These are phyloP conservation scores for Picea sitchensis DNA, from an alignment of 75 land plant species.

Conservation along the genomic window DNA sequence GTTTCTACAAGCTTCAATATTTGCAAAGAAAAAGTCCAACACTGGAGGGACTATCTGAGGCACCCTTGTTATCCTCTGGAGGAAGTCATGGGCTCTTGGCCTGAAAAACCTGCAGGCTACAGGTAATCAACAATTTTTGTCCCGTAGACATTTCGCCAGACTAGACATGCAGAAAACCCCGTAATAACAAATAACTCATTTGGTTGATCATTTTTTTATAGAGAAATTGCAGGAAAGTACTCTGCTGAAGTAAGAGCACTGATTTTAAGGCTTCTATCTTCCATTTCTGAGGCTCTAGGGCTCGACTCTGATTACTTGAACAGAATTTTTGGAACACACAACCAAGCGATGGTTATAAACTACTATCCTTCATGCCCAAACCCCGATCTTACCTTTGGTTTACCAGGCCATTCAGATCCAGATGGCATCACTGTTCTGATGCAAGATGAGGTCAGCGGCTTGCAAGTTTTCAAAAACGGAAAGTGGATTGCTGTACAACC, in stretches of 20 bases:
- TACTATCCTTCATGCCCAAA: conserved; percentile 39
- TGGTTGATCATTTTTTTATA: not conserved
- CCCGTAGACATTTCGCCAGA: not conserved
- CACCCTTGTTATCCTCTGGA: not conserved
- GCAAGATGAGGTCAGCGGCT: conserved; percentile 29
- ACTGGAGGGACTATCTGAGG: conserved; percentile 7
- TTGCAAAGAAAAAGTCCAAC: not conserved
- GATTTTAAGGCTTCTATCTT: conserved; percentile 26
- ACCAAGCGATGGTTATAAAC: conserved; percentile 13
- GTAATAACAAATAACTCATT: no score
- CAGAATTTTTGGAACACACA: conserved; percentile 36
- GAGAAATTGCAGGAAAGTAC: conserved; percentile 34
- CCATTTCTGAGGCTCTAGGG: conserved; percentile 58
- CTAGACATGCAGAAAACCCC: not conserved
- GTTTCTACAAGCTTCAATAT: not conserved
- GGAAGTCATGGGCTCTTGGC: not conserved
- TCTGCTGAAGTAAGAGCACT: conserved; percentile 24
- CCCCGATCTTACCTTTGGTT: conserved; percentile 24
- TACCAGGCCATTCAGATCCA: conserved; percentile 20
- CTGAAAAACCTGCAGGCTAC: not conserved
- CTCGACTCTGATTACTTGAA: conserved; percentile 26
- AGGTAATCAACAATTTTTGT: not conserved
- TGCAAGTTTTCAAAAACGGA: conserved; percentile 16
- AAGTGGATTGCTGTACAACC: conserved; percentile 26
- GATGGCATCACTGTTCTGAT: conserved; percentile 21